Base-by-base conservation (phyloP, 1,284 basidiomycete genomes). In the Sparassis latifolia region DNA sequence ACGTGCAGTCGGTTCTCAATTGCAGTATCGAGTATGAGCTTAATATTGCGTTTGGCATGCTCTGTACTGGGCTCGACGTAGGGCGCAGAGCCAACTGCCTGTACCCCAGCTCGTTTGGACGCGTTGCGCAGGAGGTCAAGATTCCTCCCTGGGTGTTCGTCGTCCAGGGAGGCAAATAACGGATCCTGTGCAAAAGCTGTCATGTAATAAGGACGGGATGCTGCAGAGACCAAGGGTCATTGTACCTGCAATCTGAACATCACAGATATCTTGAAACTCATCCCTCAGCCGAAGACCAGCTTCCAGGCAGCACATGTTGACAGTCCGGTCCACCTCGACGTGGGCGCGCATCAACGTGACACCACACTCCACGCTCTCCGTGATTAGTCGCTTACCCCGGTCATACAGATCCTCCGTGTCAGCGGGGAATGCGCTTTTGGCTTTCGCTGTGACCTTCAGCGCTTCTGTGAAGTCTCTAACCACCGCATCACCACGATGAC, bases 311-410 rank as follows among this genome's bases (percentile, higher is more conserved):
- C 63, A 60, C 52, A 76, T 70, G 33, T 69, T 63, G 10, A 82
- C 78, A n/a, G 71, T 70, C 2, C 59, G 65, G 59, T 84, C 82
- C 10, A 83, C 75, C 64, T 84, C 82, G 47, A 84, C 79, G 61
- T 82, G 79, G n/a, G 81, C 80, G 30, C 79, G 76, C 74, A 82
- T 83, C 20, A 69, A 68, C 20, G 81, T 84, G 35, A 82, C 80
- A 10, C 82, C 80, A 50, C 72, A 72, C 57, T 76, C 72, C 47
- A 83, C 67, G 58, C 80, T 82, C 58, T 80, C 75, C 32, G 69
- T 63, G 52, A 84, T 74, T 28, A 84, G 67, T 46, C 72, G 72
- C 32, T 68, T 68, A 5, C 81, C 80, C 31, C 82, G 75, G 48
- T 55, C 58, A 52, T 78, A 72, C 10, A 83, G 63, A 59, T 80